Conservation (phyloP, 2,329 filamentous ascomycete species). For the Sphaerulina vaccinii region DNA sequence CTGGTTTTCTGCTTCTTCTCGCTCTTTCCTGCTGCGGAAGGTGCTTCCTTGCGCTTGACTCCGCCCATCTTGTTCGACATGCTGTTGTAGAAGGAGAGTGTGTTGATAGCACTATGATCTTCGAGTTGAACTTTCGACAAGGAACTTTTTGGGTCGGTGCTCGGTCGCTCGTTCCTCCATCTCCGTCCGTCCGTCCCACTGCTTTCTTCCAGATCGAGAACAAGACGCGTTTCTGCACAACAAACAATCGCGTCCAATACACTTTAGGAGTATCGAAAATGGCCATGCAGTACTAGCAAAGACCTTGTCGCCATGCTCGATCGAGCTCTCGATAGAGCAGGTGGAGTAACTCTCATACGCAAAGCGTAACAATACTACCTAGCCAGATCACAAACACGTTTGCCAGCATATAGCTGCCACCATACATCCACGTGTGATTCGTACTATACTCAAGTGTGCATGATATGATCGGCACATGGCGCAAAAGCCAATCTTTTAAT, state of each 20-base stretch:
- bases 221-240: too few relatives aligned
- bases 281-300: too few relatives aligned
- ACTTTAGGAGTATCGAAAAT: too few relatives aligned
- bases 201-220: too few relatives aligned
- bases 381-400: not conserved
- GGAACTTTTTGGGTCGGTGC: not conserved
- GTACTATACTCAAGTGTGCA: too few relatives aligned
- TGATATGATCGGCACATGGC: not conserved
- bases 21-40: conserved; percentile 27
- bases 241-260: too few relatives aligned
- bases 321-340: too few relatives aligned
- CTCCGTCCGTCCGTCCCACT: too few relatives aligned
- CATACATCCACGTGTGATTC: not conserved
- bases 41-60: conserved; percentile 42
- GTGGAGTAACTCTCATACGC: too few relatives aligned
- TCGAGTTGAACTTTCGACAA: not conserved
- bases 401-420: not conserved
- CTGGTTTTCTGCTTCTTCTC: conserved; percentile 44
- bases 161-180: not conserved
- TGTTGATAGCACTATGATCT: not conserved
- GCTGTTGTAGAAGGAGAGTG: not conserved
- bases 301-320: too few relatives aligned
- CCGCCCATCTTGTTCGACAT: conserved; percentile 35
- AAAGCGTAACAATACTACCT: too few relatives aligned
- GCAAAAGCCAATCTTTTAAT: not conserved